A percentile compares a stretch with the other conserved stretches of the same genome.
Conservation (phyloP, 129 eudicot genomes). For the Flaveria bidentis region DNA sequence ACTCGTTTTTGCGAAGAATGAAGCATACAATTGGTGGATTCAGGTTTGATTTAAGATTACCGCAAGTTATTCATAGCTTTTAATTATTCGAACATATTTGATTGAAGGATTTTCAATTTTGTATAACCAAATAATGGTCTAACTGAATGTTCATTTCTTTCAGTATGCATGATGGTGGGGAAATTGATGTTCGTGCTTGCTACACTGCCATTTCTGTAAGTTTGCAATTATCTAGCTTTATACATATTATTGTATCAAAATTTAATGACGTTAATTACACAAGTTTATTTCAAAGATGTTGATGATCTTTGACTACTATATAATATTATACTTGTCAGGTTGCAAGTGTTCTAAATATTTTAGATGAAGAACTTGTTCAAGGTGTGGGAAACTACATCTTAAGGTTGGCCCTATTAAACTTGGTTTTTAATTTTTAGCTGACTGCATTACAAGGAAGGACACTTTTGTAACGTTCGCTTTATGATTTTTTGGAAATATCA, state of each 20-base stretch:
- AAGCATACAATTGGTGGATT: conserved; percentile 77
- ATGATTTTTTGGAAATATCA: conserved; percentile 13
- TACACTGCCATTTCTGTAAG: conserved; percentile 96
- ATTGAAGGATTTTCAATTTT: not conserved
- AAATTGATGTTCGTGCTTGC: conserved; percentile 96
- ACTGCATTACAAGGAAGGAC: not conserved
- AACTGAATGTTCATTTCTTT: conserved; percentile 19
- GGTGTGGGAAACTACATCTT: conserved; percentile 80
- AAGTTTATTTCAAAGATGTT: not conserved
- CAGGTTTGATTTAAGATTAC: conserved; percentile 49
- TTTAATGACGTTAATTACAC: not conserved
- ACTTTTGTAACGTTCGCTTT: not conserved
- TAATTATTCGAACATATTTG: conserved; percentile 5
- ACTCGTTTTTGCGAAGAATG: conserved; percentile 74
- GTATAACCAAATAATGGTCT: not conserved
- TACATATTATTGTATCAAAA: not conserved
- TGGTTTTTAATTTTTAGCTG: not conserved
- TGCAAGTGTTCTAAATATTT: conserved; percentile 74
- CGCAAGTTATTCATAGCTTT: conserved; percentile 2
- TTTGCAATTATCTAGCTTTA: not conserved
- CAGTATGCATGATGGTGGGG: conserved; percentile 99
- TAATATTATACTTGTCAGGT: conserved; percentile 45
- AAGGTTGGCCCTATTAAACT: conserved; percentile 52
- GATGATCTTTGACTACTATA: conserved; percentile 12
- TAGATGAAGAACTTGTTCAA: conserved; percentile 74